A percentile compares a stretch with the other conserved stretches of the same genome.
These are phyloP conservation scores for Acanthamoeba lenticulata DNA, from an alignment of 208 protist species.

Conservation along the genomic window DNA sequence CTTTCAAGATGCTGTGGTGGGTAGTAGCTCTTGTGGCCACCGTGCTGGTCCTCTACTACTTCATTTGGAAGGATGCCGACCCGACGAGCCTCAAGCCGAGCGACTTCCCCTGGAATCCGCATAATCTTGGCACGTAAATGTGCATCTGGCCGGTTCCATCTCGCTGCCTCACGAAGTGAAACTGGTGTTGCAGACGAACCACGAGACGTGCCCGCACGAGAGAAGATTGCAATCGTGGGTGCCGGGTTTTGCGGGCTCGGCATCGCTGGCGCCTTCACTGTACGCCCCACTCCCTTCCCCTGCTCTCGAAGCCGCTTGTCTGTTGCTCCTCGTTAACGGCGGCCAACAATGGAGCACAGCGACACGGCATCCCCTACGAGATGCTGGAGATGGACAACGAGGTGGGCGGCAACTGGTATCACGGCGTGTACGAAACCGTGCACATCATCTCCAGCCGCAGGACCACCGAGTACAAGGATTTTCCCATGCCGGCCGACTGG, in stretches of 20 bases:
- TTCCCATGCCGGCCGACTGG: constrained; percentile 59
- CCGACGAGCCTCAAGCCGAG: neutral
- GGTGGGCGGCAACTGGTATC: constrained; percentile 55
- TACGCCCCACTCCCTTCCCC: too few species aligned
- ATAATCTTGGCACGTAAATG: neutral
- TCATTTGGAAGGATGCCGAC: constrained; percentile 64
- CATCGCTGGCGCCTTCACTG: neutral
- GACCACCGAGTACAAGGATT: constrained; percentile 70
- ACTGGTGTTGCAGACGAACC: too few species aligned
- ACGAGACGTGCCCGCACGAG: neutral
- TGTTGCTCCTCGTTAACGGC: too few species aligned
- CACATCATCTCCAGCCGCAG: constrained; percentile 66
- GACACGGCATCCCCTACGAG: constrained; percentile 23
- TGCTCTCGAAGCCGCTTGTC: neutral
- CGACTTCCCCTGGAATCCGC: constrained; percentile 7
- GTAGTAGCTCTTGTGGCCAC: neutral
- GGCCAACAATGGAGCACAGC: too few species aligned
- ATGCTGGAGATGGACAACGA: constrained; percentile 23
- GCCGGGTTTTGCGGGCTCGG: constrained; percentile 32
- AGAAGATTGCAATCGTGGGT: constrained; percentile 15
- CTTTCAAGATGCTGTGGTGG: neutral
- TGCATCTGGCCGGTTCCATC: too few species aligned
- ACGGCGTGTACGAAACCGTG: constrained; percentile 68
- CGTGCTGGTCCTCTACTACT: neutral
- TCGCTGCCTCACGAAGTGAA: too few species aligned